Conservation (phyloP, 257 asterid genomes). For the Petunia secreta region DNA sequence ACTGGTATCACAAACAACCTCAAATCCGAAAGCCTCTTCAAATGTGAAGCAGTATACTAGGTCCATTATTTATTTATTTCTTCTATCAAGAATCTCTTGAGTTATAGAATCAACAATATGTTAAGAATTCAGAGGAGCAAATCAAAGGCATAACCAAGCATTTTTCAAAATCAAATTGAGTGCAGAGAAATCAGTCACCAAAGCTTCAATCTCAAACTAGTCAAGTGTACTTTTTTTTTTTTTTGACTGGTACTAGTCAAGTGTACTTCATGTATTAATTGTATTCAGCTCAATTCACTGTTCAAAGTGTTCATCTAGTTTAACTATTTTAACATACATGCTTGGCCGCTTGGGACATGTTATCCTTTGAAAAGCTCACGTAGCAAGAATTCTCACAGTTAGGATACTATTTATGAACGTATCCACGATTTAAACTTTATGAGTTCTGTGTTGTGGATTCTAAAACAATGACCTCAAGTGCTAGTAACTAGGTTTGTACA, state of each 20-base stretch:
- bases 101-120: slow-evolving; percentile 4
- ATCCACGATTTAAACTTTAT: no score
- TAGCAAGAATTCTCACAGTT: background rate
- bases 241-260: no score
- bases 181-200: background rate
- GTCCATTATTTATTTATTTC: background rate
- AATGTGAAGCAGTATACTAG: background rate
- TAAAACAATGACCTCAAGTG: no score
- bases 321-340: no score
- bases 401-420: background rate
- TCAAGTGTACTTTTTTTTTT: no score
- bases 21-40: background rate
- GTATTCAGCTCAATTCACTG: no score
- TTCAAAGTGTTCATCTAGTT: background rate
- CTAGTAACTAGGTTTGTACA: no score
- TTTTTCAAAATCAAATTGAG: no score
- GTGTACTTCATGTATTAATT: no score
- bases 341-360: background rate
- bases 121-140: background rate
- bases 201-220: background rate
- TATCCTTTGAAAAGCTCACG: background rate
- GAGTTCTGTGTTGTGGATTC: no score
- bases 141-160: no score
- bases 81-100: background rate
- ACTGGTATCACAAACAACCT: background rate